Percentiles rank a stretch among this genome's conserved stretches.
phyloP scores from a whole-genome alignment of 2,329 filamentous ascomycete genomes.

The Apiospora marii region DNA sequence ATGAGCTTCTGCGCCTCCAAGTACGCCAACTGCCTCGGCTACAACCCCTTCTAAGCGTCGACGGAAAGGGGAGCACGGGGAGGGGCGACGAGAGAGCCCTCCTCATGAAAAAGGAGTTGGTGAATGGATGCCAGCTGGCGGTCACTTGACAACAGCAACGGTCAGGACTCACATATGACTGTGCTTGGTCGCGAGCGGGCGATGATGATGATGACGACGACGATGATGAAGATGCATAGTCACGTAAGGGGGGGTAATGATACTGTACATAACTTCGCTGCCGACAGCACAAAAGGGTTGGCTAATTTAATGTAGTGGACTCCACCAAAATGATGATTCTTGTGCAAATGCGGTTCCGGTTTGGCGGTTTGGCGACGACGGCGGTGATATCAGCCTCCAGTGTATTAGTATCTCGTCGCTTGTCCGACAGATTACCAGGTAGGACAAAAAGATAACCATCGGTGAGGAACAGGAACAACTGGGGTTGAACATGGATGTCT shows the following conservation, averaged over 20 bases:
- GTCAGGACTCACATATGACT: background rate
- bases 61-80: background rate
- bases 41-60: slow-evolving; percentile 10
- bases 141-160: background rate
- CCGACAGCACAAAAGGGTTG: background rate
- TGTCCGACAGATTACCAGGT: background rate
- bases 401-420: background rate
- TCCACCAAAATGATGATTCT: background rate
- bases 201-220: background rate
- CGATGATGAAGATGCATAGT: background rate
- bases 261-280: slow-evolving; percentile 5
- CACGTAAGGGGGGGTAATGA: background rate
- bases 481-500: background rate
- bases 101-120: background rate
- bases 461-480: background rate
- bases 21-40: slow-evolving; percentile 17
- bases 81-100: background rate
- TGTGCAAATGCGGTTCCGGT: background rate
- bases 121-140: background rate
- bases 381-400: background rate
- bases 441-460: background rate
- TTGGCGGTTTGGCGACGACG: background rate
- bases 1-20: background rate
- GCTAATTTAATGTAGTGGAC: slow-evolving; percentile 2
- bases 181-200: background rate